These are phyloP conservation scores for Boletellus emodensis DNA, from an alignment of 768 basidiomycete genomes.

Conservation along the genomic window DNA sequence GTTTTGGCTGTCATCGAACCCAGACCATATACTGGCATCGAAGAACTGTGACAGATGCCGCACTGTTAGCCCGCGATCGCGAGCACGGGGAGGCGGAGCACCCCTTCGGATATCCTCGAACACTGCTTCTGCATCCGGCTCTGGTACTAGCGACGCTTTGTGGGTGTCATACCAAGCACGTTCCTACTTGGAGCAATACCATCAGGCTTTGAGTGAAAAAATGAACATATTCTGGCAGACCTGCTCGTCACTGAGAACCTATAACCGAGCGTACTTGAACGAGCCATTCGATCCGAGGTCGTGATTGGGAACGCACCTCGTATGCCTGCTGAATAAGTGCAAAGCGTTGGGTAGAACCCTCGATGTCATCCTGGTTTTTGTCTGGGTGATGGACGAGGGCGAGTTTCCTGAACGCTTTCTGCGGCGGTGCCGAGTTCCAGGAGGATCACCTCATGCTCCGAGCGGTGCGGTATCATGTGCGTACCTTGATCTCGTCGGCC, in stretches of 20 bases:
- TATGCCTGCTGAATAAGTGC: constrained; percentile 92
- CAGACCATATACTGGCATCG: constrained; percentile 62
- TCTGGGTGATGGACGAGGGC: constrained; percentile 86
- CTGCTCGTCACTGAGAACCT: constrained; percentile 95
- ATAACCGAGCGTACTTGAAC: constrained; percentile 24
- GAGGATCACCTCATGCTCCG: not conserved
- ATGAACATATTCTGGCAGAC: constrained; percentile 40
- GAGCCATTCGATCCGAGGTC: not conserved
- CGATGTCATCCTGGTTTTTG: constrained; percentile 79
- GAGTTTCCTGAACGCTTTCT: constrained; percentile 81
- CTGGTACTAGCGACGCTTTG: constrained; percentile 71
- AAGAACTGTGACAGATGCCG: constrained; percentile 85
- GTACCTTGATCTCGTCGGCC: constrained; percentile 83
- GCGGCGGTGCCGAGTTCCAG: constrained; percentile 4
- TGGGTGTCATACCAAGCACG: constrained; percentile 98
- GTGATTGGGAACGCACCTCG: constrained; percentile 52
- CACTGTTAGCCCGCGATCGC: constrained; percentile 74
- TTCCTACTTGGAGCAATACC: constrained; percentile 60
- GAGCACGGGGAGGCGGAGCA: constrained; percentile 45
- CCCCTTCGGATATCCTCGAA: constrained; percentile 84
- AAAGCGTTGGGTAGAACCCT: constrained; percentile 84
- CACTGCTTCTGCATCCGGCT: constrained; percentile 79
- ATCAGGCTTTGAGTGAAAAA: constrained; percentile 11
- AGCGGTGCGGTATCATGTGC: not conserved
- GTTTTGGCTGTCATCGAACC: constrained; percentile 58